Conservation (phyloP, 2,329 filamentous ascomycete genomes). For the Ceratocystis huliohia region DNA sequence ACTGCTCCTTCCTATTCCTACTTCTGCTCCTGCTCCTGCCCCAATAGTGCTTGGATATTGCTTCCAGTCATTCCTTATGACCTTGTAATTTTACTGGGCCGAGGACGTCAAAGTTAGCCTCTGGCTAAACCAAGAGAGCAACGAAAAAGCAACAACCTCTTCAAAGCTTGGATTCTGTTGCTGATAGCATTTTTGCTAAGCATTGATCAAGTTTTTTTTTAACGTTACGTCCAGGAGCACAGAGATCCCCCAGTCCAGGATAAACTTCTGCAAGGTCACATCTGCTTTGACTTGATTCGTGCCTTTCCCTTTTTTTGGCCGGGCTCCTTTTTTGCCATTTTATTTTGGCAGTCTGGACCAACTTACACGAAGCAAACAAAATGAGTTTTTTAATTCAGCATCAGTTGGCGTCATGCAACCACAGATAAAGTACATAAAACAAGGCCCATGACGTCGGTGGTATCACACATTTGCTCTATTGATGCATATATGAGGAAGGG, state of each 20-base stretch:
- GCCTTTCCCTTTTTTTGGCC: neutral
- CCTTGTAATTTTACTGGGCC: too few relatives aligned
- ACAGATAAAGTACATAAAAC: neutral
- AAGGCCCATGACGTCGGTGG: neutral
- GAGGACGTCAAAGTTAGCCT: neutral
- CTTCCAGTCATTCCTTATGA: too few relatives aligned
- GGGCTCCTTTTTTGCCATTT: neutral
- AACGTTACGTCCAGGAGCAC: conserved; percentile 9
- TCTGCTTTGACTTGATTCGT: conserved; percentile 4
- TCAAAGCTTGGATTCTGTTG: neutral
- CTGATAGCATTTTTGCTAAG: neutral
- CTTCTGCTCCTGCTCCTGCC: too few relatives aligned
- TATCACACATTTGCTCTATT: too few relatives aligned
- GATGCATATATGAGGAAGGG: neutral
- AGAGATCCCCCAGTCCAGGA: neutral
- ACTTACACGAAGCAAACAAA: neutral
- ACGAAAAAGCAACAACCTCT: neutral
- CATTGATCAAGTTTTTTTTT: conserved; percentile 3
- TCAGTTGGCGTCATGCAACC: neutral
- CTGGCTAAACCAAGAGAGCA: neutral
- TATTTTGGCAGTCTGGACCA: neutral
- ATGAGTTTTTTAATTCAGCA: neutral
- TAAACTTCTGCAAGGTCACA: conserved; percentile 1
- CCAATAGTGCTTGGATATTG: too few relatives aligned
- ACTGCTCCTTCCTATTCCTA: too few relatives aligned